Percentiles rank a stretch among this genome's conserved stretches.
Evolutionary conservation across 495 filamentous ascomycete genomes (phyloP).

Genomic region (Ramalina intermedia): DNA sequence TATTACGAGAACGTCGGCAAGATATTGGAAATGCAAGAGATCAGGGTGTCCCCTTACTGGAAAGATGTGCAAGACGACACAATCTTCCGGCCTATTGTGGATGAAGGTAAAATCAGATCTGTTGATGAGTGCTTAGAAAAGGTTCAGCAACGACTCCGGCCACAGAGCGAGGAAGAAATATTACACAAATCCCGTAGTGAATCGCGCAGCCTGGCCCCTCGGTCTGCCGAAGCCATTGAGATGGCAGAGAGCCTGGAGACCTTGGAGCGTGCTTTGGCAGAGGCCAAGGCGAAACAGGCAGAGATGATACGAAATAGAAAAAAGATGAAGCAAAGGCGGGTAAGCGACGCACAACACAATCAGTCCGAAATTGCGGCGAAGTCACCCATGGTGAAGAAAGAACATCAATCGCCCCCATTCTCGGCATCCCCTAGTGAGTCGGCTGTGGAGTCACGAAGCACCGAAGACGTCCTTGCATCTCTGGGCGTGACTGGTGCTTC

Average conservation of each 20-base stretch:
- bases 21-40: not conserved
- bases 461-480: slow-evolving; percentile 10
- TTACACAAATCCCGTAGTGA: slow-evolving; percentile 6
- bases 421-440: not conserved
- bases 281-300: slow-evolving; percentile 8
- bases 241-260: slow-evolving; percentile 3
- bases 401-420: slow-evolving; percentile 1
- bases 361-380: not conserved
- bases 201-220: slow-evolving; percentile 5
- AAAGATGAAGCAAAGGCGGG: not conserved
- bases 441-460: not conserved
- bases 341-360: not conserved
- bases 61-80: slow-evolving; percentile 11
- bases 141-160: slow-evolving; percentile 2
- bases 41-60: slow-evolving; percentile 5
- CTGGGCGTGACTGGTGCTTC: slow-evolving; percentile 10
- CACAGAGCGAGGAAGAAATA: not conserved
- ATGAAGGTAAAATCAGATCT: not conserved
- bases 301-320: slow-evolving; percentile 2
- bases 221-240: slow-evolving; percentile 6
- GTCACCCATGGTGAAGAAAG: not conserved
- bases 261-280: slow-evolving; percentile 9
- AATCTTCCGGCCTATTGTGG: not conserved
- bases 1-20: slow-evolving; percentile 4
- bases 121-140: slow-evolving; percentile 5